phyloP scores from a whole-genome alignment of 257 asterid genomes.

The Asclepias syriaca region DNA sequence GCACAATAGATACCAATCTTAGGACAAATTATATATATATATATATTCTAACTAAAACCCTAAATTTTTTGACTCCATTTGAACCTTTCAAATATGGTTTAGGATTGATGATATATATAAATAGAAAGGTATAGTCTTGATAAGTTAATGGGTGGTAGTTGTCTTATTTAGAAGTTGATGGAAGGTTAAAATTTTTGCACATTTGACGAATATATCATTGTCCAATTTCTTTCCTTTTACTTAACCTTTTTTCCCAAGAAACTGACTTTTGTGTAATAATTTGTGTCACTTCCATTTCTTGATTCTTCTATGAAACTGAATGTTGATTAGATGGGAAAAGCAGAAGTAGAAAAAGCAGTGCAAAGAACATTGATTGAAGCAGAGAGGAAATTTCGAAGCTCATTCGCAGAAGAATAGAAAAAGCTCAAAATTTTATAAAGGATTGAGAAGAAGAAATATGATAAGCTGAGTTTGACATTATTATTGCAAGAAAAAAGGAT shows the following conservation, averaged over 20 bases:
- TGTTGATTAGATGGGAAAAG: constrained; percentile 31
- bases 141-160: not conserved
- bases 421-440: not conserved
- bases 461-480: not conserved
- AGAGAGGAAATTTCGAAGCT: constrained; percentile 30
- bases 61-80: not conserved
- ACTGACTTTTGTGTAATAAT: not conserved
- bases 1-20: not conserved
- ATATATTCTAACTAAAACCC: not conserved
- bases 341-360: constrained; percentile 38
- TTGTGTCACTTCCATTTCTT: not conserved
- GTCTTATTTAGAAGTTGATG: not conserved
- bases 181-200: not conserved
- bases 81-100: not conserved
- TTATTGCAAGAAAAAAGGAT: not conserved
- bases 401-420: not conserved
- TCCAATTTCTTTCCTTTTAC: not conserved
- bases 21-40: not conserved
- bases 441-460: not conserved
- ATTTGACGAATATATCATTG: not conserved
- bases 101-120: not conserved
- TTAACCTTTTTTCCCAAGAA: not conserved
- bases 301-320: too few relatives aligned
- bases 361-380: constrained; percentile 31
- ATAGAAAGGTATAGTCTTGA: not conserved